Base-by-base conservation (phyloP, 176 grass and related monocot genomes). In the Eleusine indica region DNA sequence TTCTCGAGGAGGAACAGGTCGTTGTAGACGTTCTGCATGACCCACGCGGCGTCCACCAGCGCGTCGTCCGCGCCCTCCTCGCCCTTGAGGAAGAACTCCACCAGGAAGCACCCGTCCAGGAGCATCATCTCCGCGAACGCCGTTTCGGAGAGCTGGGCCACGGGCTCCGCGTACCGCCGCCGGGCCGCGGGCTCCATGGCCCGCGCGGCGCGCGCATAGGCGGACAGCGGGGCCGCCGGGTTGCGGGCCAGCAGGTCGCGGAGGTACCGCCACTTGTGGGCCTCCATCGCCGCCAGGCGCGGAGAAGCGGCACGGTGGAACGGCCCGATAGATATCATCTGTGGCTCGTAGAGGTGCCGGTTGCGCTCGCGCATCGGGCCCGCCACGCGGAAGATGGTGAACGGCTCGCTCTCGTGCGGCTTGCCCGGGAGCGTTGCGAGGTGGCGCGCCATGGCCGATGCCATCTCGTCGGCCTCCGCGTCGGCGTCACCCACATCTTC, bases 91-190 rank as follows among this genome's bases (percentile, higher is more conserved):
- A 77, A 88, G 89, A 80, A 78, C 77, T 82, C 80, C 22, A 94
- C 21, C 41, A 94, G 25, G 86, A 94, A 90, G 56, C 89, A 91
- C n/a, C 79, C 82, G 73, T 94, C 92, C 14, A 94, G 70, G 41
- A 91, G 87, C 58, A 90, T 84, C 79, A 87, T 87, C 81, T 94
- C 89, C 0, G 84, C 86, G 73, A 91, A 87, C 67, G 84, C 92
- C 13, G 13, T 35, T 5, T 60, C 25, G 11, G 60, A 2, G 7
- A 91, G 70, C 6, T 5, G 3, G 16, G 32, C 32, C 32, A 86
- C 80, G 61, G 83, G 84, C 61, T 79, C 88, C 12, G 73, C 74
- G 84, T 90, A 90, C 16, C 74, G 79, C 9, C 88, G 80, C 10
- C 84, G 79, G 7, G 83, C 88, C 0, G 0, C 2, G n/a, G 88